These are phyloP conservation scores for Mimosa pudica DNA, from an alignment of 306 rosid genomes.

Conservation along the genomic window DNA sequence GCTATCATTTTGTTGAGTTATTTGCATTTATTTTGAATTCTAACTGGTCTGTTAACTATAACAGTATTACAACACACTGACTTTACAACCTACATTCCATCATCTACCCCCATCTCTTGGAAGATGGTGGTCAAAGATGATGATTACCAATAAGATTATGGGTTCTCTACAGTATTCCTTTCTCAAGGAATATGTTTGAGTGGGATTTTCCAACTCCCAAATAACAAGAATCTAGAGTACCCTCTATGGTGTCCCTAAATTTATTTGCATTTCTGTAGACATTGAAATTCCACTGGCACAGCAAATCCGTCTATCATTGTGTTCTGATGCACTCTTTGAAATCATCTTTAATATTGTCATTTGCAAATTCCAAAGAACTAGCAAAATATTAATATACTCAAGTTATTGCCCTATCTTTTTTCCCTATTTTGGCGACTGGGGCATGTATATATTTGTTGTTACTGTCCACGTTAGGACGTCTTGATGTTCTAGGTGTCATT, in stretches of 20 bases:
- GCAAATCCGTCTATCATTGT: background rate
- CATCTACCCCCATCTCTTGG: too few relatives aligned
- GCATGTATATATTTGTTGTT: background rate
- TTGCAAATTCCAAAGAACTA: background rate
- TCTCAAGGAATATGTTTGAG: too few relatives aligned
- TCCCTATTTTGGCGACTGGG: background rate
- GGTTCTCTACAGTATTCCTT: too few relatives aligned
- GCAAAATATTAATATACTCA: slow-evolving; percentile 10
- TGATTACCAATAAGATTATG: too few relatives aligned
- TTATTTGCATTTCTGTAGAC: slow-evolving; percentile 13
- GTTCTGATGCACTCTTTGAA: slow-evolving; percentile 5
- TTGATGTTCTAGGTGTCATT: background rate
- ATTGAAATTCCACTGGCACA: slow-evolving; percentile 15
- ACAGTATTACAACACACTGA: too few relatives aligned
- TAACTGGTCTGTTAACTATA: too few relatives aligned
- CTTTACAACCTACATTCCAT: too few relatives aligned
- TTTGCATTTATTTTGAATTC: too few relatives aligned
- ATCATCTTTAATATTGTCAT: slow-evolving; percentile 17
- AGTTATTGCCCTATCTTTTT: background rate
- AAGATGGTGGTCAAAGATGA: too few relatives aligned
- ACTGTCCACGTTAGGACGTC: background rate
- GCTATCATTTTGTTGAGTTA: slow-evolving; percentile 15
- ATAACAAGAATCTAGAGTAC: too few relatives aligned
- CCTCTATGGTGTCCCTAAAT: too few relatives aligned
- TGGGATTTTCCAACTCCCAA: too few relatives aligned